These are phyloP conservation scores for Vitis hybrid DNA, from an alignment of 177 flowering plant genomes.

Conservation along the genomic window DNA sequence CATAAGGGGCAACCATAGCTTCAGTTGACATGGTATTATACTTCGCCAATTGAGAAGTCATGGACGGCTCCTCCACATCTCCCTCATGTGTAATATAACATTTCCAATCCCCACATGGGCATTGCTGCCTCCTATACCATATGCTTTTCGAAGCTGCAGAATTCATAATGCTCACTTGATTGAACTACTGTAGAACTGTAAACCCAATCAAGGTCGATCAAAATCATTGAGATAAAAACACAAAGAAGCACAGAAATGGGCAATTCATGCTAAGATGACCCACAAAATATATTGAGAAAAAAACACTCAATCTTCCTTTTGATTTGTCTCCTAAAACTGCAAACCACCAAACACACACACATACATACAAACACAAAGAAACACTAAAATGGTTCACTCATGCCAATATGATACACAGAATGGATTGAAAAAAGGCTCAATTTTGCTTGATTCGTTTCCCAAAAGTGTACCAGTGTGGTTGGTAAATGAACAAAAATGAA, in stretches of 20 bases:
- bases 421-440: background rate
- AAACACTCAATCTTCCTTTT: background rate
- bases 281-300: background rate
- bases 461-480: too few relatives aligned
- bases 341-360: too few relatives aligned
- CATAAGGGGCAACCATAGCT: conserved; percentile 43
- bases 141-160: conserved; percentile 28
- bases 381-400: background rate
- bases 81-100: conserved; percentile 50
- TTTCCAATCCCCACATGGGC: conserved; percentile 73
- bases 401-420: too few relatives aligned
- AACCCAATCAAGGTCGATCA: background rate
- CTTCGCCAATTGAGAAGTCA: conserved; percentile 31
- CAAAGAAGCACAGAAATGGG: background rate
- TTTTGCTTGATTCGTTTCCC: too few relatives aligned
- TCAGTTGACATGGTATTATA: conserved; percentile 22
- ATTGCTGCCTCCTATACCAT: conserved; percentile 58
- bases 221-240: background rate
- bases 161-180: conserved; percentile 17
- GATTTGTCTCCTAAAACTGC: too few relatives aligned
- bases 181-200: background rate
- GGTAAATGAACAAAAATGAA: too few relatives aligned
- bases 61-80: conserved; percentile 24
- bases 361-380: background rate
- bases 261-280: background rate